Evolutionary conservation across 371 early-diverging fungal genomes (phyloP).

Genomic region (Actinomucor elegans): DNA sequence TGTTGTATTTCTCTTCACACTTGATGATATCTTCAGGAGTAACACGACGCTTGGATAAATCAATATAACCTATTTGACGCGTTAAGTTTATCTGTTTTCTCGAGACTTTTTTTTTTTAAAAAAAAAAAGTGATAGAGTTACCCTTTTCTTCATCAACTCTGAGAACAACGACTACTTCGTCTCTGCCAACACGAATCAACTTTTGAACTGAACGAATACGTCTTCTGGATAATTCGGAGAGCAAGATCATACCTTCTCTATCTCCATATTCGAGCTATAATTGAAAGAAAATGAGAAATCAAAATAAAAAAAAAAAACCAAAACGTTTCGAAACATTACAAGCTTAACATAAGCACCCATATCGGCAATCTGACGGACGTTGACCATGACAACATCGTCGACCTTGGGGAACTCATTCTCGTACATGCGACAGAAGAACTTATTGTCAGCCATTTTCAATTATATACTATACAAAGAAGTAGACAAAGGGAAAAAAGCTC

Average conservation of each 20-base stretch:
- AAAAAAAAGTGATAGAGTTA: slow-evolving; percentile 25
- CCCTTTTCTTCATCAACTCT: slow-evolving; percentile 99
- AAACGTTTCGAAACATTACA: slow-evolving; percentile 34
- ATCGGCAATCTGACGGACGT: slow-evolving; percentile 95
- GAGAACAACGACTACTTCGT: slow-evolving; percentile 97
- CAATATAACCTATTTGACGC: slow-evolving; percentile 87
- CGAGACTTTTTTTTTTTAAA: background rate
- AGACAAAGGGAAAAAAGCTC: background rate
- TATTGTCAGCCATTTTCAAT: slow-evolving; percentile 29
- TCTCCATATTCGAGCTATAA: slow-evolving; percentile 87
- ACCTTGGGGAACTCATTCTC: slow-evolving; percentile 95
- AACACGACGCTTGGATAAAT: slow-evolving; percentile 97
- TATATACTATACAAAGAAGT: background rate
- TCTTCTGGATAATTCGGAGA: slow-evolving; percentile 95
- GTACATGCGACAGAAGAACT: slow-evolving; percentile 87
- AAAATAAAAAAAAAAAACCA: background rate
- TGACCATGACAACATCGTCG: slow-evolving; percentile 98
- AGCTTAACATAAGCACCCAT: slow-evolving; percentile 98
- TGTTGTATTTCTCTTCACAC: slow-evolving; percentile 96
- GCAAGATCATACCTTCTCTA: slow-evolving; percentile 97
- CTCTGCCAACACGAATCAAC: slow-evolving; percentile 94
- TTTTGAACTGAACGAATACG: slow-evolving; percentile 99
- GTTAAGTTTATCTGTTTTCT: too few species aligned
- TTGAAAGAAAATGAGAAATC: too few species aligned
- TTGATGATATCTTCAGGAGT: slow-evolving; percentile 94